Evolutionary conservation across 108 stramenopile species (phyloP).

Genomic region (Skeletonema costatum): DNA sequence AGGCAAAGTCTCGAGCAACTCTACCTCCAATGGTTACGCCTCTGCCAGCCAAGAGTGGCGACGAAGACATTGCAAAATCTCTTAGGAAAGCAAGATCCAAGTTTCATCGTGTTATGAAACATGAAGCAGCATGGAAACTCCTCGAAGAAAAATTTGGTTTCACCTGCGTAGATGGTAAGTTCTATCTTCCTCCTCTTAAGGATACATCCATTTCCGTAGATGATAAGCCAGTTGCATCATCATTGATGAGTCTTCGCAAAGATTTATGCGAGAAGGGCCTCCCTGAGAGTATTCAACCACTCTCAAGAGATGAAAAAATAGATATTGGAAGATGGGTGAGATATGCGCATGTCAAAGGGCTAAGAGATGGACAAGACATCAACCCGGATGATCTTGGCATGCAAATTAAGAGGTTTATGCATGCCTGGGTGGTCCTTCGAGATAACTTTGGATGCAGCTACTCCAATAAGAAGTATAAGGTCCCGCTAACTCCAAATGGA

Average conservation of each 20-base stretch:
- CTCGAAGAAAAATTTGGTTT: not conserved
- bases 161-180: not conserved
- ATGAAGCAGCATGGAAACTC: not conserved
- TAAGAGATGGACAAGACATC: not conserved
- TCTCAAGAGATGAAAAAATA: not conserved
- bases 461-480: not conserved
- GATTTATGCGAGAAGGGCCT: not conserved
- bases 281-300: not conserved
- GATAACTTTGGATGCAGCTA: not conserved
- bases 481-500: not conserved
- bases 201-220: not conserved
- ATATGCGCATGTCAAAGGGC: not conserved
- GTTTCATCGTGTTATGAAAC: not conserved
- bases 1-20: not conserved
- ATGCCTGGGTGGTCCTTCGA: not conserved
- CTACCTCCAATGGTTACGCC: not conserved
- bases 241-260: conserved; percentile 1
- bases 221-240: not conserved
- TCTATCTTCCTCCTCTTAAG: not conserved
- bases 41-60: not conserved
- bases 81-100: not conserved
- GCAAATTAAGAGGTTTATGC: not conserved
- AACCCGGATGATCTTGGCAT: not conserved
- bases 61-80: not conserved
- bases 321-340: not conserved